Conservation (phyloP, 2,329 filamentous ascomycete genomes). For the Metarhizium rileyi region DNA sequence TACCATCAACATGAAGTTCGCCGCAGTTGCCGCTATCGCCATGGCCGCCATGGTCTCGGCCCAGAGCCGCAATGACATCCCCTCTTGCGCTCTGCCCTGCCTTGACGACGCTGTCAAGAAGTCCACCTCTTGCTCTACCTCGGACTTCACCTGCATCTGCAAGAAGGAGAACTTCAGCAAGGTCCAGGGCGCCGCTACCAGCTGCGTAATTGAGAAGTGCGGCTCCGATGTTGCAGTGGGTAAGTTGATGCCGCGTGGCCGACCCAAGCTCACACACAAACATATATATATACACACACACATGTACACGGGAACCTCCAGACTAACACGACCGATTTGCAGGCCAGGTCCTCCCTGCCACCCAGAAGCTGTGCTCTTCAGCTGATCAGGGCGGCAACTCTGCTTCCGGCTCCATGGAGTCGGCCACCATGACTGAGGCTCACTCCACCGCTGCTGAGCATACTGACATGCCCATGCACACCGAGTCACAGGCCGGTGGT, state of each 20-base stretch:
- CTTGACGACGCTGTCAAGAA: constrained; percentile 21
- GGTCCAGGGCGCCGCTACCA: constrained; percentile 22
- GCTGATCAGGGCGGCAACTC: constrained; percentile 5
- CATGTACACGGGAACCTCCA: background rate
- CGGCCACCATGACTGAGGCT: constrained; percentile 3
- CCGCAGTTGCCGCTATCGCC: constrained; percentile 22
- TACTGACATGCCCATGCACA: too few relatives aligned
- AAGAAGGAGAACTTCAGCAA: constrained; percentile 17
- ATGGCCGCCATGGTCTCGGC: constrained; percentile 25
- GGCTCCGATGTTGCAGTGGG: constrained; percentile 27
- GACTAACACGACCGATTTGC: constrained; percentile 7
- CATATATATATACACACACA: too few relatives aligned
- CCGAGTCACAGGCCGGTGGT: too few relatives aligned
- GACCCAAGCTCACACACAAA: background rate
- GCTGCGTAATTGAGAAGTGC: constrained; percentile 27
- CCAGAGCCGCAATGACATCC: constrained; percentile 25
- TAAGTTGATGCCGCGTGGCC: constrained; percentile 16
- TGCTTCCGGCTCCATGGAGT: constrained; percentile 4
- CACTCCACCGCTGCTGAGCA: constrained; percentile 7
- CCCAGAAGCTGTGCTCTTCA: constrained; percentile 23
- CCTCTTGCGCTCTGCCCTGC: constrained; percentile 28
- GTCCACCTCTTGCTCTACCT: constrained; percentile 21
- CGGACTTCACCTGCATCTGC: constrained; percentile 27
- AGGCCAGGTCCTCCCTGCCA: constrained; percentile 31
- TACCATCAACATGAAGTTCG: constrained; percentile 27